Base-by-base conservation (phyloP, 1,284 basidiomycete species). In the Puccinia coronata region DNA sequence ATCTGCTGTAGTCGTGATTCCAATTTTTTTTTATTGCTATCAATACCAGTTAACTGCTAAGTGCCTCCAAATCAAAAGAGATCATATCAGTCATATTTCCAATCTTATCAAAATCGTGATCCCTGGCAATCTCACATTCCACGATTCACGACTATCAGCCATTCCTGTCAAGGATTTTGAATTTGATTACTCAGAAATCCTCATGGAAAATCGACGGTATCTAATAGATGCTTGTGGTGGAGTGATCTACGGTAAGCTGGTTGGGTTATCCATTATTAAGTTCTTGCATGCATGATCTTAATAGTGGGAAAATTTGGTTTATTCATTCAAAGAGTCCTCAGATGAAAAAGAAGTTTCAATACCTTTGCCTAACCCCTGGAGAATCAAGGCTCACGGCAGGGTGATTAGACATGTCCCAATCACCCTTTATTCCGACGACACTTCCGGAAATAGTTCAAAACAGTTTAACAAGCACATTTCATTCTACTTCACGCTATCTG, bases 381-480 rank as follows among this genome's bases (percentile, higher is more conserved):
- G 82, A n/a, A 28, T 18, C 31, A 43, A 43, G 43, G 43, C 43
- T 16, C 14, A 74, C 4, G 82, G 82, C 3, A 36, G 47, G 47
- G 59, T 73, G 2, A 81, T 83, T 36, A 47, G 71, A 41, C 39
- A 82, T 39, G 41, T 87, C 28, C 86, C 86, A 2, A 80, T 88
- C 0, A 88, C 86, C 87, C 31, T 87, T 0, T 89, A 88, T 81
- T n/a, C n/a, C n/a, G n/a, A n/a, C n/a, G n/a, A n/a, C n/a, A n/a
- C n/a, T n/a, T n/a, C n/a, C n/a, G n/a, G n/a, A n/a, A n/a, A n/a
- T n/a, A n/a, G n/a, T n/a, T n/a, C n/a, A n/a, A n/a, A n/a, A n/a
- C n/a, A n/a, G n/a, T n/a, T n/a, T n/a, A n/a, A n/a, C n/a, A n/a
- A n/a, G n/a, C n/a, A n/a, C n/a, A n/a, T n/a, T n/a, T n/a, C n/a